phyloP scores from a whole-genome alignment of 768 basidiomycete species.

The Pseudohyphozyma bogoriensis region DNA sequence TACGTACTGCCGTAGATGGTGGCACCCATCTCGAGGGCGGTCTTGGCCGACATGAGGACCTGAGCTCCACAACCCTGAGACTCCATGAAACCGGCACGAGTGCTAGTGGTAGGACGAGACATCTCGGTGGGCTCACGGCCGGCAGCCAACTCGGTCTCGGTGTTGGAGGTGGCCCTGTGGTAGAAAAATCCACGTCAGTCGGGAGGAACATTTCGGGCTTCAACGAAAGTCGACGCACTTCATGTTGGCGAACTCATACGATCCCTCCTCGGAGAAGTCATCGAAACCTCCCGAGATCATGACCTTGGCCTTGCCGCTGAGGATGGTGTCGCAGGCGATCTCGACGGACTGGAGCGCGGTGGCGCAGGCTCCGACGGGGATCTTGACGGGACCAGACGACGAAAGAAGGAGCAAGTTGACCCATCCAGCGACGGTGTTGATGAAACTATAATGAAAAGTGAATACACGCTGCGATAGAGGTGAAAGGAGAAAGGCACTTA shows the following conservation, averaged over 20 bases:
- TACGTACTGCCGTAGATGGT: constrained; percentile 54
- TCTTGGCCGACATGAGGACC: constrained; percentile 92
- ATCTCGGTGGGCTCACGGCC: constrained; percentile 98
- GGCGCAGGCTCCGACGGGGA: constrained; percentile 97
- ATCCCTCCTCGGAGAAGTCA: constrained; percentile 95
- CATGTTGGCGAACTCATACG: constrained; percentile 99
- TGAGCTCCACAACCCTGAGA: constrained; percentile 93
- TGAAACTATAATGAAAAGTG: constrained; percentile 54
- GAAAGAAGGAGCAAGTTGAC: constrained; percentile 88
- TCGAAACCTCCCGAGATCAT: constrained; percentile 99
- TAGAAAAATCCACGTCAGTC: no score
- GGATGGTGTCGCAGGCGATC: constrained; percentile 90
- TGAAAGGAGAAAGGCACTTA: constrained; percentile 41
- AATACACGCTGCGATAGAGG: constrained; percentile 4
- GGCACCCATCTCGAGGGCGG: constrained; percentile 84
- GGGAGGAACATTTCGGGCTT: no score
- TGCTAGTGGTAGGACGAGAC: constrained; percentile 93
- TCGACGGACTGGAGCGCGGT: constrained; percentile 96
- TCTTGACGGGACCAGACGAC: constrained; percentile 95
- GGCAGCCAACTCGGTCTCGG: constrained; percentile 95
- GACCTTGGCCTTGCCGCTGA: constrained; percentile 93
- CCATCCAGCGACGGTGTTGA: constrained; percentile 98
- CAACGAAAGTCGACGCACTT: not conserved
- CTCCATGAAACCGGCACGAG: constrained; percentile 92
- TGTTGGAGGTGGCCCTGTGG: constrained; percentile 93